Percentiles rank a stretch among this genome's conserved stretches.
phyloP scores from a whole-genome alignment of 345 rosid species.

The Odontarrhena argentea region DNA sequence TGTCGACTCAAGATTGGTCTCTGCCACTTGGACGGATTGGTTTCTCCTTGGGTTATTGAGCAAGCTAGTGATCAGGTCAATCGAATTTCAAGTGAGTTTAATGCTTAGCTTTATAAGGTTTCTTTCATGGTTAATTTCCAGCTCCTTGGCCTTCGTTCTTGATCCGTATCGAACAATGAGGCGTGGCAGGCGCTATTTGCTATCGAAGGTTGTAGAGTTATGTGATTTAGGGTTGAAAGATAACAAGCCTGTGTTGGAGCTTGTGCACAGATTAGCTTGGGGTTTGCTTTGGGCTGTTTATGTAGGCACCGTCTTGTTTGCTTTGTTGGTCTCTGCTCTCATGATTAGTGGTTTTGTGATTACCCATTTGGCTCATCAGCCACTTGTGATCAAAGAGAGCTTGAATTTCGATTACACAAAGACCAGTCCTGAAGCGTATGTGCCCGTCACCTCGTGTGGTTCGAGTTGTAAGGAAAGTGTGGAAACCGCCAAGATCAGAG shows the following conservation, averaged over 20 bases:
- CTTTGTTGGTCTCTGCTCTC: conserved; percentile 55
- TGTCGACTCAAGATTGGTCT: background rate
- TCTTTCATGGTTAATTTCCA: conserved; percentile 48
- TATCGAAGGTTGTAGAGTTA: conserved; percentile 34
- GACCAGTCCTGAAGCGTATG: conserved; percentile 62
- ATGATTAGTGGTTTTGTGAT: conserved; percentile 56
- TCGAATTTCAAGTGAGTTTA: conserved; percentile 62
- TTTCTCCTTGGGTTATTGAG: conserved; percentile 44
- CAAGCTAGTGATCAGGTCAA: conserved; percentile 58
- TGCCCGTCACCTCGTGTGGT: conserved; percentile 59
- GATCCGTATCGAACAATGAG: conserved; percentile 60
- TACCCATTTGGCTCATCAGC: conserved; percentile 61
- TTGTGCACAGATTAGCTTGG: conserved; percentile 53
- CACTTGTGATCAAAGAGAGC: conserved; percentile 52
- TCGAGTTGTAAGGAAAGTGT: conserved; percentile 46
- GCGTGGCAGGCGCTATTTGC: conserved; percentile 44
- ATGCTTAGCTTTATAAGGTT: conserved; percentile 48
- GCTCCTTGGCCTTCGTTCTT: conserved; percentile 43
- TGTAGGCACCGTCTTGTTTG: conserved; percentile 58
- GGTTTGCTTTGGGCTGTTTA: conserved; percentile 66
- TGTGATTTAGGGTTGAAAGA: conserved; percentile 48
- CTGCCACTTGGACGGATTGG: conserved; percentile 33
- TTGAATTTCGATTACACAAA: conserved; percentile 55
- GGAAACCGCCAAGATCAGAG: conserved; percentile 19
- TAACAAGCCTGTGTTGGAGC: conserved; percentile 45